These are phyloP conservation scores for Ogataea ganodermae DNA, from an alignment of 805 yeast genomes.

Conservation along the genomic window DNA sequence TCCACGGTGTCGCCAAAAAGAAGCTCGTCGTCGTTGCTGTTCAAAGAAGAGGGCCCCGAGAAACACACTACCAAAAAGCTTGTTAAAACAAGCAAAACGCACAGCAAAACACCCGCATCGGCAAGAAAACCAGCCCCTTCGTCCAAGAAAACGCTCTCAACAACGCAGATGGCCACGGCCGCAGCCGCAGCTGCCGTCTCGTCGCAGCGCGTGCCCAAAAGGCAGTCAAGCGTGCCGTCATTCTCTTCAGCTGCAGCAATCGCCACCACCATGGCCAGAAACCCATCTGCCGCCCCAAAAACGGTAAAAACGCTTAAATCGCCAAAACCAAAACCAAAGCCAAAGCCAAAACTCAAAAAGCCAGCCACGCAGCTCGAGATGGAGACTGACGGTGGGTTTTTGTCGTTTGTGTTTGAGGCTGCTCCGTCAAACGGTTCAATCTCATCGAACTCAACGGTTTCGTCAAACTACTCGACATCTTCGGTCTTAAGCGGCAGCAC, in stretches of 20 bases:
- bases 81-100: neutral
- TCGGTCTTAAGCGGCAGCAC: slow-evolving; percentile 15
- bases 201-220: slow-evolving; percentile 19
- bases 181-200: slow-evolving; percentile 33
- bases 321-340: neutral
- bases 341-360: neutral
- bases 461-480: slow-evolving; percentile 19
- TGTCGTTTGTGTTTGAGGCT: slow-evolving; percentile 28
- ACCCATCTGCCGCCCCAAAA: slow-evolving; percentile 7
- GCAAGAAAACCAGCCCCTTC: slow-evolving; percentile 6
- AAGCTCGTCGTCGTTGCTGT: slow-evolving; percentile 10
- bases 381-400: neutral
- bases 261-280: slow-evolving; percentile 22
- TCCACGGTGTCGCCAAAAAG: slow-evolving; percentile 11
- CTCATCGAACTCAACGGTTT: slow-evolving; percentile 24
- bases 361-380: slow-evolving; percentile 4
- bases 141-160: slow-evolving; percentile 21
- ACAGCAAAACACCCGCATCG: neutral
- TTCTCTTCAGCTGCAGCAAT: slow-evolving; percentile 28
- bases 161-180: slow-evolving; percentile 33
- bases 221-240: slow-evolving; percentile 17
- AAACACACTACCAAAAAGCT: slow-evolving; percentile 3
- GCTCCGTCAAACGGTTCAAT: slow-evolving; percentile 23
- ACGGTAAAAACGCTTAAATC: neutral
- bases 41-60: slow-evolving; percentile 9